Evolutionary conservation across 805 yeast species (phyloP).

Genomic region (Spathaspora boniae): DNA sequence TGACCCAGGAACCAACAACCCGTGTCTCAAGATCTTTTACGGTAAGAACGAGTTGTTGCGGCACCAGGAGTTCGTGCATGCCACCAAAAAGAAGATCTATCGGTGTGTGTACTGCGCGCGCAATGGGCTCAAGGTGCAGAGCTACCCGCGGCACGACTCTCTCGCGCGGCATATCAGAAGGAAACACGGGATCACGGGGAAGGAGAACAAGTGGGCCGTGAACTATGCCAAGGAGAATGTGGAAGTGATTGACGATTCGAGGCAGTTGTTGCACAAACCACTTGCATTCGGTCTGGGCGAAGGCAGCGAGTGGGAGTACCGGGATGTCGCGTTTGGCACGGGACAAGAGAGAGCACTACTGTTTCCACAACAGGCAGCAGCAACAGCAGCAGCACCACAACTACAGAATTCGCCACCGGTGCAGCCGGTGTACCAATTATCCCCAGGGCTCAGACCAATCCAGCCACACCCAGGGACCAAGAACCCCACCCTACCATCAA

Average conservation of each 20-base stretch:
- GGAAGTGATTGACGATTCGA: constrained; percentile 30
- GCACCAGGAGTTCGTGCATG: constrained; percentile 46
- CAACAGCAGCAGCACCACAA: too few relatives aligned
- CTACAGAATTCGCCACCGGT: too few relatives aligned
- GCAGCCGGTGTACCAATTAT: too few relatives aligned
- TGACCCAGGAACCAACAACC: constrained; percentile 28
- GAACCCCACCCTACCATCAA: too few relatives aligned
- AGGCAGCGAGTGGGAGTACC: background rate
- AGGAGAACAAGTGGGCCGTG: constrained; percentile 43
- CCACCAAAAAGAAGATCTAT: constrained; percentile 39
- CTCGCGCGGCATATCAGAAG: constrained; percentile 42
- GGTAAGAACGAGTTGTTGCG: constrained; percentile 42
- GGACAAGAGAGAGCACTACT: too few relatives aligned
- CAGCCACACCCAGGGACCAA: too few relatives aligned
- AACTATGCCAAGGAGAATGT: constrained; percentile 41
- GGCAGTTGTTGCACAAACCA: constrained; percentile 11
- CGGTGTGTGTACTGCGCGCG: constrained; percentile 38
- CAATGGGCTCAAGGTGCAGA: constrained; percentile 32
- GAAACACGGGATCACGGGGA: constrained; percentile 43
- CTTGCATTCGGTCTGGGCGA: background rate
- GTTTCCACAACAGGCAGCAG: too few relatives aligned
- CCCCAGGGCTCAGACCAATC: too few relatives aligned
- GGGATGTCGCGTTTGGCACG: too few relatives aligned
- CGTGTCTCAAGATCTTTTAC: constrained; percentile 39
- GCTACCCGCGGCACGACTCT: constrained; percentile 44